These are phyloP conservation scores for Phytophthora pini DNA, from an alignment of 352 stramenopile genomes.

Conservation along the genomic window DNA sequence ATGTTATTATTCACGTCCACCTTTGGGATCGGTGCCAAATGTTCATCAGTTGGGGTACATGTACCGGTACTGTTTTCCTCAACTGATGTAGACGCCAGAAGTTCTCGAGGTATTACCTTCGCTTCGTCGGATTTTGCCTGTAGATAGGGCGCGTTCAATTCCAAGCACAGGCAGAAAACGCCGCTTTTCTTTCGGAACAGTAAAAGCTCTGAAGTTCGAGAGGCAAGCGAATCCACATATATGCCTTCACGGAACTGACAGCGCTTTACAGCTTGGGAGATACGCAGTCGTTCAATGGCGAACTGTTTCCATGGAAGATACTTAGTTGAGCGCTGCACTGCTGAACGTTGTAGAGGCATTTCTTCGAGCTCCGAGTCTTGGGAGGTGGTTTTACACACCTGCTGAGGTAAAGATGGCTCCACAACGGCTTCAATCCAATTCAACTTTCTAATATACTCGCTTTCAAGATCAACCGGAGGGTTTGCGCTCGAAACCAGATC, in stretches of 20 bases:
- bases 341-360: conserved; percentile 2
- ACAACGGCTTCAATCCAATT: conserved; percentile 38
- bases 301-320: conserved; percentile 70
- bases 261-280: conserved; percentile 38
- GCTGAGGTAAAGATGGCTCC: neutral
- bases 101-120: neutral
- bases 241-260: conserved; percentile 15
- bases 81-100: neutral
- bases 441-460: conserved; percentile 37
- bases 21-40: neutral
- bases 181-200: conserved; percentile 50
- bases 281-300: conserved; percentile 55
- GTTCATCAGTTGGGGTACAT: neutral
- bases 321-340: conserved; percentile 43
- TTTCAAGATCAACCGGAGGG: conserved; percentile 43
- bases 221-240: conserved; percentile 24
- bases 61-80: neutral
- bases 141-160: neutral
- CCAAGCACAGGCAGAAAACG: conserved; percentile 24
- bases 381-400: too few species aligned
- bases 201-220: conserved; percentile 27
- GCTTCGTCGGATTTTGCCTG: neutral
- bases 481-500: conserved; percentile 47
- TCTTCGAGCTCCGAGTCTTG: conserved; percentile 8
- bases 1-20: conserved; percentile 1